phyloP scores from a whole-genome alignment of 495 filamentous ascomycete species.

The Neurospora sp. region DNA sequence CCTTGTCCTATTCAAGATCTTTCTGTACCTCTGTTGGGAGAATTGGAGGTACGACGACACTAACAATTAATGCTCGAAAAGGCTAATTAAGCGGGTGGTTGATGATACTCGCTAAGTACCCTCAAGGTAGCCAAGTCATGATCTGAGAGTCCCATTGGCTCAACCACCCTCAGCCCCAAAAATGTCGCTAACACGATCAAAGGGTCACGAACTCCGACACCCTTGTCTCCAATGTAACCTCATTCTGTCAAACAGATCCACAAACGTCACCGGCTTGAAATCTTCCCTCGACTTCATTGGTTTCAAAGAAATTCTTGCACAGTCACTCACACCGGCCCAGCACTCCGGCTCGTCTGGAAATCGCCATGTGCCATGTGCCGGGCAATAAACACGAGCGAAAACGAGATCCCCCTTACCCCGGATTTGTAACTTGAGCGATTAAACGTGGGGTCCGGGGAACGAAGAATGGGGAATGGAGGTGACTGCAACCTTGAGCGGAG shows the following conservation, averaged over 20 bases:
- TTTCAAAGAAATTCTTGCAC: not conserved
- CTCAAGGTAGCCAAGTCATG: not conserved
- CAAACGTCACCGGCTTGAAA: not conserved
- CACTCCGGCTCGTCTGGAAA: not conserved
- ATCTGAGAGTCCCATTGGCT: not conserved
- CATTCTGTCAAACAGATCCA: not conserved
- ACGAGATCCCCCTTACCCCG: not conserved
- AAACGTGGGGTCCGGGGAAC: not conserved
- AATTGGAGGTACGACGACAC: not conserved
- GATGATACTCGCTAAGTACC: not conserved
- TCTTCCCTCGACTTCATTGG: not conserved
- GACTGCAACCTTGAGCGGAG: not conserved
- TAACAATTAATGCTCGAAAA: not conserved
- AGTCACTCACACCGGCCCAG: not conserved
- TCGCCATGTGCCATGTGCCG: not conserved
- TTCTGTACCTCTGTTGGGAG: not conserved
- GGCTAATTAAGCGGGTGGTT: not conserved
- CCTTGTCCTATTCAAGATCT: not conserved
- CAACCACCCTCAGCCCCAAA: not conserved
- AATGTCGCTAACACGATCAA: not conserved
- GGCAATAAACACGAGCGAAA: not conserved
- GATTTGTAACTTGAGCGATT: not conserved
- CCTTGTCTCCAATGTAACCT: not conserved
- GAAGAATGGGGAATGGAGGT: not conserved
- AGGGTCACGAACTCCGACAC: not conserved